Base-by-base conservation (phyloP, 495 filamentous ascomycete species). In the Chlorociboria aeruginascens region DNA sequence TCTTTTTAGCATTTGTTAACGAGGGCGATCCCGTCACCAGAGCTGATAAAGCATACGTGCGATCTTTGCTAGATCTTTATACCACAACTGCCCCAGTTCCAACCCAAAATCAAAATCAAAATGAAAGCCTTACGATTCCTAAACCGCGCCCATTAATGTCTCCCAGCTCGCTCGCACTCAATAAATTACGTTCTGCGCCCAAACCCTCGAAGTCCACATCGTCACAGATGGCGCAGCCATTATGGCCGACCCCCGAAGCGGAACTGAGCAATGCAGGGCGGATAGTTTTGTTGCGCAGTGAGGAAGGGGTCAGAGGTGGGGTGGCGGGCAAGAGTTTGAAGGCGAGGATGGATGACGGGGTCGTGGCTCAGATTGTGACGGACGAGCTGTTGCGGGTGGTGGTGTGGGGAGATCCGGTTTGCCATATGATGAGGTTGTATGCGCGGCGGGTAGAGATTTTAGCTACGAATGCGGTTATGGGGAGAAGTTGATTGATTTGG, bases 21-120 rank as follows among this genome's bases (percentile, higher is more conserved):
- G 86, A 93, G 55, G 86, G 86, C 3, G 86, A 93, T 51, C 85
- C 85, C 0, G 85, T 93, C 0, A 66, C 79, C 1, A 63, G 86
- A 14, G 86, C 85, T 0, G 85, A 90, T 55, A 83, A 76, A 61
- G 72, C 74, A 0, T 89, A 89, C 52, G 69, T 90, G 8, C 68
- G 72, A 37, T 81, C 77, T 12, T 68, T 93, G 25, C 65, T 89
- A 8, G 78, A 82, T 48, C 69, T 92, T 1, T 85, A 85, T 55
- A 69, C 77, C 2, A 63, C 69, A 0, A 80, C 85, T 0, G 68
- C 76, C 1, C 84, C 85, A 1, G 57, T 49, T 1, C 54, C 62
- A 17, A 28, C 53, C 12, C 47, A 42, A 11, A 56, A 49, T 1
- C 54, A 63, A 17, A 28, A 51, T 13, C 47, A 42, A 17, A 36